Evolutionary conservation across 1,284 basidiomycete genomes (phyloP).

Genomic region (Malassezia dermatis): DNA sequence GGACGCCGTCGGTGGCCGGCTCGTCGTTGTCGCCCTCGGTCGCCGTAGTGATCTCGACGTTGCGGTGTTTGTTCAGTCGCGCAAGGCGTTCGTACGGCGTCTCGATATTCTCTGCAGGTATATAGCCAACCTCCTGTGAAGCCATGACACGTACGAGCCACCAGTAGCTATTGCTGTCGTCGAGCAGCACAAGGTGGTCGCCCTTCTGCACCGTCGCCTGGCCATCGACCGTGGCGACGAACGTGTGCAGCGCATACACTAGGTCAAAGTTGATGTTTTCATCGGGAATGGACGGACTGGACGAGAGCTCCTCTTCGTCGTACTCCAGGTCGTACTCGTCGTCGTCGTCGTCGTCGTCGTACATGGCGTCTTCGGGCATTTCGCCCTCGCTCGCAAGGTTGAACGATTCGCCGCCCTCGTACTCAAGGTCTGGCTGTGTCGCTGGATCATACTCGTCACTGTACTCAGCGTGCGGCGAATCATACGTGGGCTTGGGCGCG

Average conservation of each 20-base stretch:
- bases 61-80: conserved; percentile 89
- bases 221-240: conserved; percentile 46
- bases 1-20: conserved; percentile 26
- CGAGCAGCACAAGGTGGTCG: conserved; percentile 44
- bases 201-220: conserved; percentile 48
- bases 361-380: conserved; percentile 19
- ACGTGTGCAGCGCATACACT: conserved; percentile 47
- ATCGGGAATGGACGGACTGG: conserved; percentile 46
- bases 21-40: conserved; percentile 46
- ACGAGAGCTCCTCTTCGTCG: conserved; percentile 45
- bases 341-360: conserved; percentile 36
- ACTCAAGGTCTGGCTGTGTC: neutral
- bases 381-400: conserved; percentile 19
- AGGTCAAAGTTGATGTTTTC: conserved; percentile 48
- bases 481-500: neutral
- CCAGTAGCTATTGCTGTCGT: conserved; percentile 48
- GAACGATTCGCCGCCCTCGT: conserved; percentile 3
- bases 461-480: neutral
- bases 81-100: conserved; percentile 94
- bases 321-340: conserved; percentile 33
- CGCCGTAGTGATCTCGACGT: conserved; percentile 60
- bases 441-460: neutral
- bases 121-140: conserved; percentile 90
- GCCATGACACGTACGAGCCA: conserved; percentile 47
- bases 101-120: conserved; percentile 97